Evolutionary conservation across 2,329 filamentous ascomycete genomes (phyloP), one percentile per base, ranked within the genome.

Genomic region (Nigrograna mackinnonii): DNA sequence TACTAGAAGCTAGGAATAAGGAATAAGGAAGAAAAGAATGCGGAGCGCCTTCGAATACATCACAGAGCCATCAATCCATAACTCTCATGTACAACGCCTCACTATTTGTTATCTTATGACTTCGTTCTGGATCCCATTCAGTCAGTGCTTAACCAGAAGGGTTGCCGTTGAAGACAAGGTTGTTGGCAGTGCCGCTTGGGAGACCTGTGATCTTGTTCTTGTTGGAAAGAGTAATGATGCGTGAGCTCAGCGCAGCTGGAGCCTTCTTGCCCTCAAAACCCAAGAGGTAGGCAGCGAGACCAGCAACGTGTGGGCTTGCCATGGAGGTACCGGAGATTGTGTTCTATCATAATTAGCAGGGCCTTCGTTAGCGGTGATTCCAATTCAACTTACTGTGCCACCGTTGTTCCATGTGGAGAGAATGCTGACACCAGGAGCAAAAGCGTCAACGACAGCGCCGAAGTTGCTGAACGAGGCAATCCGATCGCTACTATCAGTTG

Each of bases 231-330:
- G 62, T 56, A 51, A 67, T 58, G 50, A 84, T 73, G 52, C 75
- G 73, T 40, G 60, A 36, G 55, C 72, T 75, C 17, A 84, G 73
- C 9, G 69, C 75, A 39, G 70, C 62, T 1, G 79, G 75, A n/a
- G 67, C 70, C 36, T 46, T 63, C 44, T 71, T 61, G 31, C 68
- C 68, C 50, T 79, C 71, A 26, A 79, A 66, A 14, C 60, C 62
- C 71, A 88, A 82, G 36, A 89, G 71, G 69, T 88, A 89, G 36
- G 84, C 85, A 28, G 79, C 83, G n/a, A 89, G 76, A 50, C 86
- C 86, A 38, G 82, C 79, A 46, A 89, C 76, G 63, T 89, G 85
- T 13, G 86, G 86, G 26, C 79, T 78, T 37, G 85, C 85, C 83
- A 85, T 85, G 40, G 77, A 82, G 17, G 84, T 86, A 38, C 83